Conservation (phyloP, 768 basidiomycete genomes). For the Russula foetens region DNA sequence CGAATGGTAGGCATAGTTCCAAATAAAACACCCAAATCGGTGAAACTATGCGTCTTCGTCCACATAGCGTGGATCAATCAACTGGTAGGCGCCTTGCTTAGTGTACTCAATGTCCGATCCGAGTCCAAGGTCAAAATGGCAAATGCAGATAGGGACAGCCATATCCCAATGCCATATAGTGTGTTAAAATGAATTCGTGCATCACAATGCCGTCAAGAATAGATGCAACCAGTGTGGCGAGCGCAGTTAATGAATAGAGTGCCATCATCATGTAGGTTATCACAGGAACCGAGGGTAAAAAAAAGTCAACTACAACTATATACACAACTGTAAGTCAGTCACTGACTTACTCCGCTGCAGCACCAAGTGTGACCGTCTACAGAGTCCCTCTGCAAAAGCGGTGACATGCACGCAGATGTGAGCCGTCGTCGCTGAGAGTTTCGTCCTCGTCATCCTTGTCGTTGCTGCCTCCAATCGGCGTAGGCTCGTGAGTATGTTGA, state of each 20-base stretch:
- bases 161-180: conserved; percentile 71
- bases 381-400: too few relatives aligned
- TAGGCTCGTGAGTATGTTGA: too few relatives aligned
- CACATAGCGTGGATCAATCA: neutral
- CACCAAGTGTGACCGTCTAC: too few relatives aligned
- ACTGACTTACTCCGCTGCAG: too few relatives aligned
- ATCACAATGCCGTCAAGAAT: conserved; percentile 77
- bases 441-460: too few relatives aligned
- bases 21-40: neutral
- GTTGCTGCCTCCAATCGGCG: too few relatives aligned
- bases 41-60: neutral
- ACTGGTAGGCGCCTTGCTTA: conserved; percentile 38
- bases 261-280: too few relatives aligned
- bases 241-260: conserved; percentile 56
- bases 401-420: too few relatives aligned
- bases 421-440: too few relatives aligned
- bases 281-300: too few relatives aligned
- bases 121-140: conserved; percentile 56
- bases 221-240: conserved; percentile 61
- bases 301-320: too few relatives aligned
- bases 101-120: conserved; percentile 61
- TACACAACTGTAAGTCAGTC: too few relatives aligned
- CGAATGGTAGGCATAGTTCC: neutral
- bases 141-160: conserved; percentile 72
- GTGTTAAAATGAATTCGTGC: conserved; percentile 47